Base-by-base conservation (phyloP, 2,329 filamentous ascomycete species). In the Exserohilum turcica region DNA sequence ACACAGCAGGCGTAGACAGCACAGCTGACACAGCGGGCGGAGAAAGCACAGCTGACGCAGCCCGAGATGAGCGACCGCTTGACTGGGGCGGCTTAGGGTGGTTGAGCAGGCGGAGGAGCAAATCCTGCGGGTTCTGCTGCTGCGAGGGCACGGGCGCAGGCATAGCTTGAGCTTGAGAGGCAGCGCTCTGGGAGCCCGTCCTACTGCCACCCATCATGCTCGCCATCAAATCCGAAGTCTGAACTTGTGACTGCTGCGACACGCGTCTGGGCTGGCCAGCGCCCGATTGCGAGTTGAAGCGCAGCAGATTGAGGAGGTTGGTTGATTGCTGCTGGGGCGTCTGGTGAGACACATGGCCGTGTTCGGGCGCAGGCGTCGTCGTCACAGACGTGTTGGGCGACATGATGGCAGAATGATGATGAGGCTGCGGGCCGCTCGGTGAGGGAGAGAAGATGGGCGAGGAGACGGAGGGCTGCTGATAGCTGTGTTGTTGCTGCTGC, bases 51-150 rank as follows among this genome's bases (percentile, higher is more conserved):
- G 65, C 57, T 21, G 60, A 54, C 33, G 68, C 66, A 21, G 64
- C 64, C 18, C 61, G 62, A 42, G 66, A 61, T 2, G 64, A 65
- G 43, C 63, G 63, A 35, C 54, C 60, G 48, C 71, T 68, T 28
- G 63, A 64, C 65, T 65, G 73, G 48, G 73, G 57, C 3, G 74
- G 74, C 61, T 77, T 92, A 46, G 89, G 86, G 43, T 89, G 87
- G 68, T 92, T 94, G 59, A 99, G 83, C 53, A 97, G 81, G 65
- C 91, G 89, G 57, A 97, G 85, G 42, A 99, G 81, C 69, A 94
- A 90, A 59, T 93, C 87, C 74, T 95, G 90, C 4, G 92, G 90
- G 72, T 91, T 54, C 39, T 54, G 51, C 51, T 54, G 51, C 10
- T 46, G 88, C 40, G 72, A 59, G 32, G 73, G 60, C 15, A 63